Evolutionary conservation across 2,329 filamentous ascomycete genomes (phyloP).

Genomic region (Phialocephala sp.): DNA sequence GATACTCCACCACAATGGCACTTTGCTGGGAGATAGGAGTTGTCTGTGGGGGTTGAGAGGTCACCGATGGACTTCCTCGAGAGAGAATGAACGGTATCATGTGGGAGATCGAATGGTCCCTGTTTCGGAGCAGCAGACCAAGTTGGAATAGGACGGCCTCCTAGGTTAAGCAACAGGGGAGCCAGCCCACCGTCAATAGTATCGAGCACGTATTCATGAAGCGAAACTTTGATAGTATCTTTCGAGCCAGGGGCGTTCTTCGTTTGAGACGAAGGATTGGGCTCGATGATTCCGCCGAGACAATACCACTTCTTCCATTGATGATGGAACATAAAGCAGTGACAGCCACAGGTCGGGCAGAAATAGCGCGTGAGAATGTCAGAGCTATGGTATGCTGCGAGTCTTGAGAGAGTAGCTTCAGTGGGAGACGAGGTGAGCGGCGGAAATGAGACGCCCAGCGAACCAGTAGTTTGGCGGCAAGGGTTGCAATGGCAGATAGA

Average conservation of each 20-base stretch:
- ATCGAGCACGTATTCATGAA: slow-evolving; percentile 20
- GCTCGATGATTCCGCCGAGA: slow-evolving; percentile 19
- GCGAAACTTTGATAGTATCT: slow-evolving; percentile 17
- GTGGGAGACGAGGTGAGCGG: slow-evolving; percentile 10
- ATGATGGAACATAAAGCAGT: slow-evolving; percentile 18
- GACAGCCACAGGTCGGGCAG: slow-evolving; percentile 12
- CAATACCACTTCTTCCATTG: slow-evolving; percentile 18
- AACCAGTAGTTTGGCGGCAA: slow-evolving; percentile 12
- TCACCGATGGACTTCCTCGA: slow-evolving; percentile 8
- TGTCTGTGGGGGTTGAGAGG: neutral
- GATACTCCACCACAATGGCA: slow-evolving; percentile 25
- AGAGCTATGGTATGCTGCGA: slow-evolving; percentile 15
- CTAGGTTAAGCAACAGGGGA: slow-evolving; percentile 18
- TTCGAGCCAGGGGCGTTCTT: slow-evolving; percentile 2
- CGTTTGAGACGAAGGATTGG: slow-evolving; percentile 1
- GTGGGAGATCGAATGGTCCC: slow-evolving; percentile 12
- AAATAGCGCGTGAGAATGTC: slow-evolving; percentile 7
- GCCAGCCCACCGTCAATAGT: slow-evolving; percentile 20
- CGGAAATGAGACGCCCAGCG: slow-evolving; percentile 14
- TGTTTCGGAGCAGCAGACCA: slow-evolving; percentile 4
- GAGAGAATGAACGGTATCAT: slow-evolving; percentile 11
- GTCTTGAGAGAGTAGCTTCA: slow-evolving; percentile 9
- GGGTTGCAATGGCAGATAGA: slow-evolving; percentile 18
- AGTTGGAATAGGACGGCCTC: slow-evolving; percentile 19
- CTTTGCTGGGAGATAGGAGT: slow-evolving; percentile 20